Evolutionary conservation across 164 flowering plant genomes (phyloP), one percentile per base, ranked within the genome.

Genomic region (Annona squamosa): DNA sequence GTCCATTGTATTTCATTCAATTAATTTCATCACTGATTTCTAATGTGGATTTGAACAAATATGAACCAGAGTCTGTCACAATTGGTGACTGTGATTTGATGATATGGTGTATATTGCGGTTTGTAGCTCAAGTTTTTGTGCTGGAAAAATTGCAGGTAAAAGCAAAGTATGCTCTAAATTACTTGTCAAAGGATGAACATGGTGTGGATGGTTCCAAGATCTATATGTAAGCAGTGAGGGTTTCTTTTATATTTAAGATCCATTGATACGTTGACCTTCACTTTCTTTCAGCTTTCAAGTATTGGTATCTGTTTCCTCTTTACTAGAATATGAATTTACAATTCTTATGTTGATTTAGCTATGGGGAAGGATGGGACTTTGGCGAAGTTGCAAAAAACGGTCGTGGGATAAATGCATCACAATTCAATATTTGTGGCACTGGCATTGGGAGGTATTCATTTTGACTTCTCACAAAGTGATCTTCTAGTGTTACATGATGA

Each of bases 291-390:
- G 59, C 9, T 52, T 52, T 52, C 59, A 52, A 52, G 13, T 52
- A 52, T 5, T 52, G 59, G 13, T 10, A 52, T 10, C 59, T 7
- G 59, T 46, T 46, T n/a, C 47, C 43, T 26, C 7, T 69, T 46
- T 46, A 56, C 19, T 46, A 46, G 45, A 37, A 26, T 47, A 73
- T 72, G 10, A 66, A 62, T 57, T 63, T 52, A 46, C 61, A 64
- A 67, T 62, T 5, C 41, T 63, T 62, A 67, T 74, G n/a, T 64
- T 70, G 56, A 70, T 43, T 72, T 71, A 95, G 99, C 79, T 95
- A 95, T 80, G 98, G 99, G 65, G 98, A 92, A 87, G 98, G 99
- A 68, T 95, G 99, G 99, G 94, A 95, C 80, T 95, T 92, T 84
- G 99, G 98, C 72, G 99, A 95, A 84, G 97, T 92, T 78, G 90